These are phyloP conservation scores for Pyrenophora tritici-repentis DNA, from an alignment of 2,329 filamentous ascomycete species.

Conservation along the genomic window DNA sequence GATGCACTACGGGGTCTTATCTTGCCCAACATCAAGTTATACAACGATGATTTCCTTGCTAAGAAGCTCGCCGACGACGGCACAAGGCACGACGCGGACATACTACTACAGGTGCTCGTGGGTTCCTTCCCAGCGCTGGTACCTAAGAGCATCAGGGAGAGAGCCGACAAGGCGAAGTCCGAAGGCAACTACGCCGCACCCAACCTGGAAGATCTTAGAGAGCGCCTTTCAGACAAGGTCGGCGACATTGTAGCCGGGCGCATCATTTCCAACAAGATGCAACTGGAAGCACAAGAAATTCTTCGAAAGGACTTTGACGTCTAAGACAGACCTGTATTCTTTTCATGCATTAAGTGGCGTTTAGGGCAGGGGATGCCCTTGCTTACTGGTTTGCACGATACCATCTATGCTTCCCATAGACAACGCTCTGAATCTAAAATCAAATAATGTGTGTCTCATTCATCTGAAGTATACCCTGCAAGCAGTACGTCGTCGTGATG, in stretches of 20 bases:
- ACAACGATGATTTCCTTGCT: slow-evolving; percentile 62
- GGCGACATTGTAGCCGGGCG: slow-evolving; percentile 45
- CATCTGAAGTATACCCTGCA: no score
- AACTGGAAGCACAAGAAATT: slow-evolving; percentile 18
- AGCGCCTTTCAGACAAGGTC: slow-evolving; percentile 50
- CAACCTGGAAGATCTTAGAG: slow-evolving; percentile 48
- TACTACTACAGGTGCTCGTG: slow-evolving; percentile 63
- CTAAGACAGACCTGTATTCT: neutral
- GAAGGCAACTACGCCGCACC: slow-evolving; percentile 47
- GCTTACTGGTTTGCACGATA: no score
- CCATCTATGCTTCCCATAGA: neutral
- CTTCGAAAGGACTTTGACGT: slow-evolving; percentile 12
- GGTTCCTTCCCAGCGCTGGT: slow-evolving; percentile 58
- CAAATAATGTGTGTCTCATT: no score
- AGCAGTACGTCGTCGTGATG: no score
- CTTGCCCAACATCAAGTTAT: slow-evolving; percentile 68
- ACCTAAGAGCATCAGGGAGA: slow-evolving; percentile 5
- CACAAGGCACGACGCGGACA: slow-evolving; percentile 63
- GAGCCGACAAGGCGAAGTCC: slow-evolving; percentile 46
- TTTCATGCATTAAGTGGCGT: neutral
- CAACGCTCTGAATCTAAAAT: no score
- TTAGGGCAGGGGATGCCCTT: neutral
- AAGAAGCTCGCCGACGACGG: slow-evolving; percentile 57
- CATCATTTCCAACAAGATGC: slow-evolving; percentile 43
- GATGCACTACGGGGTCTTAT: slow-evolving; percentile 66